phyloP scores from a whole-genome alignment of 192 early-diverging fungal genomes.

The Linnemannia zychae region DNA sequence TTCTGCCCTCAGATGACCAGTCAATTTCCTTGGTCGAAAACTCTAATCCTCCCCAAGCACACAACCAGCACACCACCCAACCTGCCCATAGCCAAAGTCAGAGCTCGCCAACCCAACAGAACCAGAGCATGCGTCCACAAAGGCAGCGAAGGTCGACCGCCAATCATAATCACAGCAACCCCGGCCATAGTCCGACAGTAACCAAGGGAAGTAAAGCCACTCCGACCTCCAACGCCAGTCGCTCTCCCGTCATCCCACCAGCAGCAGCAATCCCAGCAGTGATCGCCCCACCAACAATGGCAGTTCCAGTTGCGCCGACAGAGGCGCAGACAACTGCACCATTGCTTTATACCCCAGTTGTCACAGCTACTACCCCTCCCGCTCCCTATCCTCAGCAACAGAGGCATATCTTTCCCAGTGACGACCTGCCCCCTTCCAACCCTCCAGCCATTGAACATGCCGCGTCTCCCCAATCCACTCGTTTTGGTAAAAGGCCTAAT shows the following conservation, averaged over 20 bases:
- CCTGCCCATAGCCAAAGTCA: conserved; percentile 9
- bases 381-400: neutral
- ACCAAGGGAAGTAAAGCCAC: neutral
- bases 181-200: neutral
- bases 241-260: conserved; percentile 1
- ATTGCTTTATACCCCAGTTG: conserved; percentile 15
- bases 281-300: neutral
- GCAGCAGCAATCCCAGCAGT: conserved; percentile 4
- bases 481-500: neutral
- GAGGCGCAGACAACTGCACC: neutral
- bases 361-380: neutral
- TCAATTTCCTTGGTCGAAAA: conserved; percentile 30
- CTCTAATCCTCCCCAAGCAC: conserved; percentile 30
- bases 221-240: neutral
- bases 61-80: conserved; percentile 13
- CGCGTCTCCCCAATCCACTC: neutral
- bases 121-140: conserved; percentile 8
- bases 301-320: neutral
- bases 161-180: conserved; percentile 1
- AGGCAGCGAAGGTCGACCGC: conserved; percentile 18
- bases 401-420: neutral
- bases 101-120: conserved; percentile 11
- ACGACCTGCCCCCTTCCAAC: neutral
- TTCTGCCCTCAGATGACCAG: conserved; percentile 43
- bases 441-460: conserved; percentile 1